phyloP scores from a whole-genome alignment of 2,329 filamentous ascomycete genomes.

The Pseudocercospora fuligena region DNA sequence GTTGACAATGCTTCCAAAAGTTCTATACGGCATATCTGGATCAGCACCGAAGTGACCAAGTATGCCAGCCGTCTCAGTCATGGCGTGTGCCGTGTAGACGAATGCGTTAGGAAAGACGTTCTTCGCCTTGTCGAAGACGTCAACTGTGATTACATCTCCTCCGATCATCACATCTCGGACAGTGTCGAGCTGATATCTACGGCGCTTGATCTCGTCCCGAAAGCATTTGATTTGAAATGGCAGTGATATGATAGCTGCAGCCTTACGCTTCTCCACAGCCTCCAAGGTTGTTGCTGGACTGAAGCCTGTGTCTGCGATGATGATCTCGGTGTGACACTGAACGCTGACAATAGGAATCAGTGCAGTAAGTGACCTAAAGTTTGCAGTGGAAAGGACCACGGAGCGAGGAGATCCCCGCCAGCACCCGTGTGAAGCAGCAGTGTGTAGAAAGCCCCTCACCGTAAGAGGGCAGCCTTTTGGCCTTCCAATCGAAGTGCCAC shows the following conservation, averaged over 20 bases:
- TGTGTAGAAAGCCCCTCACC: neutral
- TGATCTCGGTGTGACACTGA: neutral
- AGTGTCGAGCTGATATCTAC: neutral
- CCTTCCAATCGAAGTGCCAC: constrained; percentile 6
- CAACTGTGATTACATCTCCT: constrained; percentile 9
- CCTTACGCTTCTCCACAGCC: neutral
- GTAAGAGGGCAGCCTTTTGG: constrained; percentile 11
- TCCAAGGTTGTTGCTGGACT: neutral
- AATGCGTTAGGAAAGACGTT: constrained; percentile 9
- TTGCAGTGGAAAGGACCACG: neutral
- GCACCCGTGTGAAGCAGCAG: neutral
- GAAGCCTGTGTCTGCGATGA: neutral
- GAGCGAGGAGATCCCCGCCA: neutral
- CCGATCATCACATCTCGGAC: neutral
- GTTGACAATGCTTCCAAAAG: constrained; percentile 2
- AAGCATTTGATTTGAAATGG: constrained; percentile 2
- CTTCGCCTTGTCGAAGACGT: constrained; percentile 8
- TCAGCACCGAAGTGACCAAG: neutral
- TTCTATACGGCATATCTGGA: neutral
- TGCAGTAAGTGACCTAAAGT: neutral
- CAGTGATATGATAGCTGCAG: neutral
- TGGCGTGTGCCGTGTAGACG: neutral
- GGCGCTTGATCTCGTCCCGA: neutral
- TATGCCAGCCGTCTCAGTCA: constrained; percentile 1
- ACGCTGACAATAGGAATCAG: neutral